Evolutionary conservation across 139 green algal species (phyloP), one percentile per base, ranked within the genome.

Genomic region (Chlorella sp.): DNA sequence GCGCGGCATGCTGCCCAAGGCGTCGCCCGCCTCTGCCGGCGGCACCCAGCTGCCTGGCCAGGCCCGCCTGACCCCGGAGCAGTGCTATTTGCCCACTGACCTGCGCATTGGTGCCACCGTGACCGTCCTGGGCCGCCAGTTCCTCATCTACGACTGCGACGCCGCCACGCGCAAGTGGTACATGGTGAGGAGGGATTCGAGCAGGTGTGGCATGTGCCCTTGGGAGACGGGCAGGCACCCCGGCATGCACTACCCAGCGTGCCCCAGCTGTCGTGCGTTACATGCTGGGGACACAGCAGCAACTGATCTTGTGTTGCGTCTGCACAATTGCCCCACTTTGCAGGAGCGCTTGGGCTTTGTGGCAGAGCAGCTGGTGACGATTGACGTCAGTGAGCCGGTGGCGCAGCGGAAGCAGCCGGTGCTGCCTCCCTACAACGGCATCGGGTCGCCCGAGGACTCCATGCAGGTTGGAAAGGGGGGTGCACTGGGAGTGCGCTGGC

Each of bases 81-180:
- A 94, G 39, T 97, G 95, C 95, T 97, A 95, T 86, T 78, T 87
- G 3, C 94, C 95, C 1, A 71, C 89, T 0, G 97, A 99, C 93
- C 92, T 99, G n/a, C 91, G 93, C 32, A 88, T 99, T 1, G 97
- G 97, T 32, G 71, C 71, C 12, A 94, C 90, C 71, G 86, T 99
- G 53, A 91, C 86, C 26, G 91, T 99, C 34, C 95, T 97, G 77
- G 96, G 94, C 66, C 92, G 96, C 28, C 79, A 93, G 57, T 98
- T 99, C 92, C 91, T 96, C 66, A 87, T 99, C 26, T 93, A 97
- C 73, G 95, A 97, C 89, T 97, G 94, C 88, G 97, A 99, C 91
- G 91, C 83, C 21, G 98, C 98, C 94, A 99, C 97, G 22, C 91
- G 92, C n/a, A 57, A 93, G 22, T 98, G 93, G 93, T 97, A 96